A percentile compares a stretch with the other conserved stretches of the same genome.
Conservation (phyloP, 176 grass and related monocot genomes). For the Melocanna baccifera region DNA sequence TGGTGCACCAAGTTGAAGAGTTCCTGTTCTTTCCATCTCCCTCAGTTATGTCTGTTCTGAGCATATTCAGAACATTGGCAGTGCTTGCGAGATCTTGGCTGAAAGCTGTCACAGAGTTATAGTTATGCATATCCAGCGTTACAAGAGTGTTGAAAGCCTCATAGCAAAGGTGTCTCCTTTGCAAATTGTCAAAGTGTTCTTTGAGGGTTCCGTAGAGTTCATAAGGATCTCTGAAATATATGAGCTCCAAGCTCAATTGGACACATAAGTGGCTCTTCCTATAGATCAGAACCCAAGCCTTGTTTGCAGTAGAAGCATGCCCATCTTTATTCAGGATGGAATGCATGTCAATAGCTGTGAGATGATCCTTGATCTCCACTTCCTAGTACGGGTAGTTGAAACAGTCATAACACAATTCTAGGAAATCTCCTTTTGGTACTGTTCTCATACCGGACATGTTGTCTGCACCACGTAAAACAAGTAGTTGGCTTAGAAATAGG, state of each 20-base stretch:
- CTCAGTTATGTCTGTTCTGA: too few species aligned
- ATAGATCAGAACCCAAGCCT: background rate
- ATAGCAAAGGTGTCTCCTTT: too few species aligned
- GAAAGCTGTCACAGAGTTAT: too few species aligned
- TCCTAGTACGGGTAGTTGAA: background rate
- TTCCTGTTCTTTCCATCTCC: too few species aligned
- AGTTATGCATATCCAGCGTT: too few species aligned
- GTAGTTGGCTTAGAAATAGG: background rate
- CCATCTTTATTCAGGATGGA: background rate
- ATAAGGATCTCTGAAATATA: background rate
- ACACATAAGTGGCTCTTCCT: background rate
- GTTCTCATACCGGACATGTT: background rate
- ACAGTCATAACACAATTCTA: background rate
- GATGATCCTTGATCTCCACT: background rate
- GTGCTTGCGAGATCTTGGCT: too few species aligned
- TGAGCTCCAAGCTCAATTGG: background rate
- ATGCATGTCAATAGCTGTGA: background rate
- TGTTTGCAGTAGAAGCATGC: background rate
- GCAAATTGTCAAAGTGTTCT: background rate
- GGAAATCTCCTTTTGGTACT: background rate
- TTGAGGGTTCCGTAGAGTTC: background rate
- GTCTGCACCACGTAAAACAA: too few species aligned
- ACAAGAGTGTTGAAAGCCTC: too few species aligned
- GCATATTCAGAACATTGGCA: too few species aligned
- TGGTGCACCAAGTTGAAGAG: too few species aligned